These are phyloP conservation scores for Noccaea bulbosa DNA, from an alignment of 345 rosid species.

Conservation along the genomic window DNA sequence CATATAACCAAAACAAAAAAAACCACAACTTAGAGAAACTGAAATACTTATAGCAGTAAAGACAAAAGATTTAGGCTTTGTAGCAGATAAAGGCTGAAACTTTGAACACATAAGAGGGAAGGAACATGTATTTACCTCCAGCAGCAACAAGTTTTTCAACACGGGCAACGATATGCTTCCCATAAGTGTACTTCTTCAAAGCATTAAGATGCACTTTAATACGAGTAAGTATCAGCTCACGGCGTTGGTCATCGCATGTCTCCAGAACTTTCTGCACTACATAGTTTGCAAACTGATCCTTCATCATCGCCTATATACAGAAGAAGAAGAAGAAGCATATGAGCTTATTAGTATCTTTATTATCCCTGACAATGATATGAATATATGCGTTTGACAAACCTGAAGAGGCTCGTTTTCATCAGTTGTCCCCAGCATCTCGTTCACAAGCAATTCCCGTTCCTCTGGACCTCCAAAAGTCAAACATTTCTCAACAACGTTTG, in stretches of 20 bases:
- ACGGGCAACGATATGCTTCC: conserved; percentile 95
- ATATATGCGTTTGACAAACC: conserved; percentile 50
- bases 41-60: not conserved
- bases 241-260: conserved; percentile 89
- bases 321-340: conserved; percentile 15
- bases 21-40: not conserved
- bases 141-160: conserved; percentile 97
- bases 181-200: conserved; percentile 89
- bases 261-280: conserved; percentile 97
- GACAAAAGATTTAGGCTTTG: conserved; percentile 3
- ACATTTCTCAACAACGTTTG: conserved; percentile 93
- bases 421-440: conserved; percentile 93
- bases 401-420: conserved; percentile 97
- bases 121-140: conserved; percentile 61
- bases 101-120: not conserved
- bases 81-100: not conserved
- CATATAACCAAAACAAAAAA: not conserved
- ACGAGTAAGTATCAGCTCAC: conserved; percentile 78
- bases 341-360: not conserved
- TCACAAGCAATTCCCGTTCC: conserved; percentile 74
- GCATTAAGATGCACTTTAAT: conserved; percentile 89
- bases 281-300: conserved; percentile 95
- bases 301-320: conserved; percentile 79
- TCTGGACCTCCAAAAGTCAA: conserved; percentile 70
- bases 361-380: not conserved